These are phyloP conservation scores for Mycena latifolia DNA, from an alignment of 768 basidiomycete species.

Conservation along the genomic window DNA sequence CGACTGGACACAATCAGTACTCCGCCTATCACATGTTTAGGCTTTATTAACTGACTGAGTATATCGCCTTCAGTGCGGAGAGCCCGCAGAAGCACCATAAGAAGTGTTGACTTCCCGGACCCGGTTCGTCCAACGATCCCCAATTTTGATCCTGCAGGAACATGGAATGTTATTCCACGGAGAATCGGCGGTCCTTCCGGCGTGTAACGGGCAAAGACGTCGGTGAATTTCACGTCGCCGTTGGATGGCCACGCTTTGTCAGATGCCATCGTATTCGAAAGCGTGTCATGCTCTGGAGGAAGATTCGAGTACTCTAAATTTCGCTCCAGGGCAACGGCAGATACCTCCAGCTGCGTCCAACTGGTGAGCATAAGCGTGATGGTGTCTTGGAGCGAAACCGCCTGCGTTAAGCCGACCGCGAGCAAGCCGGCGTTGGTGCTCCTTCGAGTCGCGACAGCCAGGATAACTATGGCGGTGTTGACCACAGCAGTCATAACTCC, in stretches of 20 bases:
- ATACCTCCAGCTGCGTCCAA: conserved; percentile 34
- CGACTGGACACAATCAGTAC: conserved; percentile 28
- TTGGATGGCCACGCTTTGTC: conserved; percentile 51
- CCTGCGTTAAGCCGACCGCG: conserved; percentile 30
- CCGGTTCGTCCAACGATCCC: conserved; percentile 25
- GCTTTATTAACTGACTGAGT: neutral
- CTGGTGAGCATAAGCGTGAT: conserved; percentile 31
- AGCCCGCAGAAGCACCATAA: conserved; percentile 56
- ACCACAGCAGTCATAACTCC: conserved; percentile 30
- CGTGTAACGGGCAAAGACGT: conserved; percentile 48
- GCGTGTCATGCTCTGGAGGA: conserved; percentile 28
- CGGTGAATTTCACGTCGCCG: conserved; percentile 56
- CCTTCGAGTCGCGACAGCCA: conserved; percentile 27
- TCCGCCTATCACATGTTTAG: neutral
- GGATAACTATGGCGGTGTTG: conserved; percentile 28
- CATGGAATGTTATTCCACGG: conserved; percentile 26
- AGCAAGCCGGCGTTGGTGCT: conserved; percentile 27
- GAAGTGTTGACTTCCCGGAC: conserved; percentile 48
- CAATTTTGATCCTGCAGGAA: conserved; percentile 13
- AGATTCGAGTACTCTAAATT: conserved; percentile 33
- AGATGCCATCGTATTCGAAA: neutral
- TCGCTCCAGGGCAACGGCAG: conserved; percentile 33
- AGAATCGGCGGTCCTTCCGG: conserved; percentile 12
- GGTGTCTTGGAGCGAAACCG: conserved; percentile 31
- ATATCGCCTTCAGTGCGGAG: conserved; percentile 62